Evolutionary conservation across 768 basidiomycete species (phyloP).

Genomic region (Sistotremastrum suecicum): DNA sequence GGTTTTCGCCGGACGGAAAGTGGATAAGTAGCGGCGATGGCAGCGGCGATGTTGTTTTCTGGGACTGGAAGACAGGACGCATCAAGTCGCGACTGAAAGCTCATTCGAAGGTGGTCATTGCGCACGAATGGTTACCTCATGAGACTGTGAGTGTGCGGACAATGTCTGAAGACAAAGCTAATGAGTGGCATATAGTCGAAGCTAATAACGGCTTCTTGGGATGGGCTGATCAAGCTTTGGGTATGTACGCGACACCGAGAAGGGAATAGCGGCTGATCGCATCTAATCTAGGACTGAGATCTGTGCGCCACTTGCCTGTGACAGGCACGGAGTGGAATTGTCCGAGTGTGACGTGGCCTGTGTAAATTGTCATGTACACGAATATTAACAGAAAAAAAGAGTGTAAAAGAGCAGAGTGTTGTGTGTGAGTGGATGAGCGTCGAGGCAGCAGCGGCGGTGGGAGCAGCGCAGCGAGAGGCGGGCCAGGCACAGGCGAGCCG

Average conservation of each 20-base stretch:
- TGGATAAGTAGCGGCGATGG: conserved; percentile 97
- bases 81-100: conserved; percentile 84
- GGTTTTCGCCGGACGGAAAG: conserved; percentile 96
- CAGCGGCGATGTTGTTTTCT: conserved; percentile 90
- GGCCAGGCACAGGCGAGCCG: too few relatives aligned
- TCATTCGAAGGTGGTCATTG: conserved; percentile 93
- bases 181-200: conserved; percentile 53
- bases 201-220: conserved; percentile 95
- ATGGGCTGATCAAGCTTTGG: conserved; percentile 96
- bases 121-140: conserved; percentile 96
- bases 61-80: conserved; percentile 99
- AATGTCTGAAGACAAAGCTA: conserved; percentile 7
- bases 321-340: too few relatives aligned
- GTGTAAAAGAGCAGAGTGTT: too few relatives aligned
- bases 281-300: too few relatives aligned
- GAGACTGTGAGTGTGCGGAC: conserved; percentile 58
- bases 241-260: conserved; percentile 41
- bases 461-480: too few relatives aligned
- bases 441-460: too few relatives aligned
- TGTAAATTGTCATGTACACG: too few relatives aligned
- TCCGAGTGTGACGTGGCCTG: too few relatives aligned
- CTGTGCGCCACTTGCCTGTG: too few relatives aligned
- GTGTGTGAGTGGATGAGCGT: too few relatives aligned
- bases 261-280: too few relatives aligned
- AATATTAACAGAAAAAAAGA: too few relatives aligned